These are phyloP conservation scores for Aspergillus transmontanensis DNA, from an alignment of 2,329 filamentous ascomycete genomes.

Conservation along the genomic window DNA sequence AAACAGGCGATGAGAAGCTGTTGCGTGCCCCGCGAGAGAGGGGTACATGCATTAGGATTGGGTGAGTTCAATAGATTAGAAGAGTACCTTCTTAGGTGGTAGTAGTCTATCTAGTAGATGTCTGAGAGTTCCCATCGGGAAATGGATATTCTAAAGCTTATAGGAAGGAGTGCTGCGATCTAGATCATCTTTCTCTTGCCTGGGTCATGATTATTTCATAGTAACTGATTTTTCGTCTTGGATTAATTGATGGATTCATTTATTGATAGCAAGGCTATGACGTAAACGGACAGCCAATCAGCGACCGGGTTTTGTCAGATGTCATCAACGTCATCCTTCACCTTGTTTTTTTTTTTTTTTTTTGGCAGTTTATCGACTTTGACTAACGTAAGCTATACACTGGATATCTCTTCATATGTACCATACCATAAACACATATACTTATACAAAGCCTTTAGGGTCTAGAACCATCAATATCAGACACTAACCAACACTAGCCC, in stretches of 20 bases:
- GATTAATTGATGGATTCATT: background rate
- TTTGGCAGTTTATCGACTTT: too few species aligned
- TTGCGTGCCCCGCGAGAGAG: constrained; percentile 17
- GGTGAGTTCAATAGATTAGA: background rate
- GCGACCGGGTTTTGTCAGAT: constrained; percentile 12
- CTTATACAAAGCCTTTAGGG: too few species aligned
- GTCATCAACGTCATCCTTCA: background rate
- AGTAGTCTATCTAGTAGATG: too few species aligned
- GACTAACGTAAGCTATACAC: background rate
- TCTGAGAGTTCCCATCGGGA: too few species aligned
- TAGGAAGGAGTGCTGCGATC: too few species aligned
- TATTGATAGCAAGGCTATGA: constrained; percentile 5
- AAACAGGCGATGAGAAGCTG: constrained; percentile 17
- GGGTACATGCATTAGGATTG: constrained; percentile 20
- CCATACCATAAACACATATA: background rate
- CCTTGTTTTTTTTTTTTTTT: too few species aligned
- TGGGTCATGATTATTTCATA: background rate
- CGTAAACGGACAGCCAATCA: constrained; percentile 16
- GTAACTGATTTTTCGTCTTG: background rate
- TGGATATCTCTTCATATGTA: background rate
- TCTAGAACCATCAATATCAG: too few species aligned
- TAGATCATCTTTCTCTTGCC: too few species aligned
- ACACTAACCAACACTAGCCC: too few species aligned
- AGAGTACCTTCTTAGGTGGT: too few species aligned
- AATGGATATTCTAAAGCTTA: too few species aligned